A percentile compares a stretch with the other conserved stretches of the same genome.
phyloP scores from a whole-genome alignment of 768 basidiomycete genomes.

The Scleroderma citrinum region DNA sequence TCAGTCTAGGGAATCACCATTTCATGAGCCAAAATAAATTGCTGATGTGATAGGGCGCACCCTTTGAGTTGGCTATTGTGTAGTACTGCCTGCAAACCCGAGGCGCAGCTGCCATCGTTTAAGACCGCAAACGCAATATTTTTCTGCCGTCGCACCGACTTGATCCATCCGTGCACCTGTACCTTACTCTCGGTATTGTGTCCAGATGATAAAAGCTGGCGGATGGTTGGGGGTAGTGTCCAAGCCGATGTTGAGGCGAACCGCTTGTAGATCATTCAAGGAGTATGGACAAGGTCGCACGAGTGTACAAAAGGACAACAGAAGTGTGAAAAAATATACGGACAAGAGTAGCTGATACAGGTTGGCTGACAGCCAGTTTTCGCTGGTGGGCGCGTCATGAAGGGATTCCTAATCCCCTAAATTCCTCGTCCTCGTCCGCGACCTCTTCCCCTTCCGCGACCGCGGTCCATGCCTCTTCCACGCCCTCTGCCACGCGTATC shows the following conservation, averaged over 20 bases:
- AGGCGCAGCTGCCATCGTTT: constrained; percentile 69
- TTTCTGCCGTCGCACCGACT: constrained; percentile 82
- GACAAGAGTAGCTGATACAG: constrained; percentile 4
- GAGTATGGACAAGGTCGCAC: constrained; percentile 7
- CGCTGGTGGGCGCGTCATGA: not conserved
- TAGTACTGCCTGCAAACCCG: constrained; percentile 78
- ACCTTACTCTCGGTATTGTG: constrained; percentile 14
- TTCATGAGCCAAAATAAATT: constrained; percentile 2
- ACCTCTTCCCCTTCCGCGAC: constrained; percentile 52
- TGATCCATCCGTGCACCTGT: constrained; percentile 76
- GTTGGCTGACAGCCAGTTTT: not conserved
- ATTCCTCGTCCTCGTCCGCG: constrained; percentile 45
- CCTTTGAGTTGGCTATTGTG: constrained; percentile 21
- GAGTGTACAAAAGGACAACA: constrained; percentile 6
- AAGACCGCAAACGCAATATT: constrained; percentile 80
- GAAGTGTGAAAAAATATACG: constrained; percentile 11
- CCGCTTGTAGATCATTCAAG: constrained; percentile 22
- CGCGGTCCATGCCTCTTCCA: constrained; percentile 44
- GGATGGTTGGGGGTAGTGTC: constrained; percentile 27
- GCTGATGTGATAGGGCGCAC: constrained; percentile 5
- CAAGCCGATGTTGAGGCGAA: constrained; percentile 24
- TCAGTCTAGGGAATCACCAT: constrained; percentile 31
- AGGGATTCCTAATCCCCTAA: constrained; percentile 5
- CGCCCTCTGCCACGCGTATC: constrained; percentile 62
- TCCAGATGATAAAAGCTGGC: constrained; percentile 31